Evolutionary conservation across 129 eudicot genomes (phyloP).

Genomic region (Dittrichia graveolens): DNA sequence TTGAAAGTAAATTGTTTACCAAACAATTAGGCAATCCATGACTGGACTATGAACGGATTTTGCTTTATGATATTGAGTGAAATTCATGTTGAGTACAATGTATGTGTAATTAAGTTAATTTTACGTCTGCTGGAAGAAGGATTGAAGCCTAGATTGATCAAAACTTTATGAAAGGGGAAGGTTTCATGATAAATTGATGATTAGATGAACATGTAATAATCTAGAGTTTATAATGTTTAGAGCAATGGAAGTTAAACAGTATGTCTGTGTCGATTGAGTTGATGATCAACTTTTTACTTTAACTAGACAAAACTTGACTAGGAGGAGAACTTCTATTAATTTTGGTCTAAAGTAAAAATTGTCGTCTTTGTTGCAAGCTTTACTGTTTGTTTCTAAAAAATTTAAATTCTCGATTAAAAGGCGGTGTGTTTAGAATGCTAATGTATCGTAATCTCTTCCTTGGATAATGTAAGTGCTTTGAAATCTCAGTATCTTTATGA

Average conservation of each 20-base stretch:
- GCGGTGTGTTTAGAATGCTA: neutral
- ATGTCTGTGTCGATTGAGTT: neutral
- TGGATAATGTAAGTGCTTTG: constrained; percentile 6
- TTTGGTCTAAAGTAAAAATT: neutral
- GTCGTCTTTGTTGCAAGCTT: neutral
- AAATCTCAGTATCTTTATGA: neutral
- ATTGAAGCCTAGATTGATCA: constrained; percentile 18
- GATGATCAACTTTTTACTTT: neutral
- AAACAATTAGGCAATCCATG: neutral
- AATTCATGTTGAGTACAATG: neutral
- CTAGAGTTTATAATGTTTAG: no score
- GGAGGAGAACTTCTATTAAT: neutral
- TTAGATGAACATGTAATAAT: no score
- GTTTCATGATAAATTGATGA: constrained; percentile 16
- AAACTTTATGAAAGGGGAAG: constrained; percentile 8
- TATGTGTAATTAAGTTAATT: neutral
- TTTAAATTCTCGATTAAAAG: neutral
- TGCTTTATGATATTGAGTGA: neutral
- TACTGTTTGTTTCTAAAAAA: neutral
- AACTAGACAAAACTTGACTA: neutral
- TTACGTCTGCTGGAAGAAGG: neutral
- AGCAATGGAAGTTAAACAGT: neutral
- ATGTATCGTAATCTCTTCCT: neutral
- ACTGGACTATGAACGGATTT: neutral
- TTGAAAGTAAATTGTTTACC: neutral